These are phyloP conservation scores for Porcisia hertigi DNA, from an alignment of 208 protist genomes.

Conservation along the genomic window DNA sequence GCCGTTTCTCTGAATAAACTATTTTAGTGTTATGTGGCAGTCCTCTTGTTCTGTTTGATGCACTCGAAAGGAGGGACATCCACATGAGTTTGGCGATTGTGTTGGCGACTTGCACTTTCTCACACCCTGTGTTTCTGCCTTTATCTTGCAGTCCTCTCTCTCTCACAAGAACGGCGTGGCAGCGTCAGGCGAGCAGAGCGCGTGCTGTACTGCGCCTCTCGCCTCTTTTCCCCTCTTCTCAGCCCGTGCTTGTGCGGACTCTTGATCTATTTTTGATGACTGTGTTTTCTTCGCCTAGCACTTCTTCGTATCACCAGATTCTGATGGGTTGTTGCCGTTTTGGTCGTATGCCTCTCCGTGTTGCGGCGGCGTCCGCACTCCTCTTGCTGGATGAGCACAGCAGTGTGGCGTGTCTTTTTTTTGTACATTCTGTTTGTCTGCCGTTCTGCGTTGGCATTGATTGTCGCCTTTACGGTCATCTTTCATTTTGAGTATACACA, in stretches of 20 bases:
- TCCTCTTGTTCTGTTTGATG: not conserved
- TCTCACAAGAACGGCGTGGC: no score
- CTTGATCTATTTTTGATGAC: not conserved
- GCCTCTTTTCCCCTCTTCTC: not conserved
- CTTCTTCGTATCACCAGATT: not conserved
- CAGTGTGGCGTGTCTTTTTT: not conserved
- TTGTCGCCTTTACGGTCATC: not conserved
- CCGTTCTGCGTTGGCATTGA: not conserved
- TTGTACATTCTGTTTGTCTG: not conserved
- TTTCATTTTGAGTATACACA: not conserved
- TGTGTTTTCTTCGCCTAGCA: not conserved
- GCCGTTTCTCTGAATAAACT: not conserved
- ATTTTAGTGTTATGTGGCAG: not conserved
- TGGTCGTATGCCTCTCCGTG: not conserved
- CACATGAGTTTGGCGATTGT: not conserved
- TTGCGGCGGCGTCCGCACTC: not conserved
- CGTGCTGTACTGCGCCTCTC: not conserved
- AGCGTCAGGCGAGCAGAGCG: not conserved
- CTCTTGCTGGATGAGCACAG: no score
- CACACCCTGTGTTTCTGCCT: not conserved
- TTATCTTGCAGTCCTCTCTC: not conserved
- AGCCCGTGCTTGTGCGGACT: not conserved
- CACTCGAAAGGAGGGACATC: not conserved
- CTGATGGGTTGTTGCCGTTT: not conserved
- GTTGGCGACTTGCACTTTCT: not conserved